phyloP scores from a whole-genome alignment of 2,329 filamentous ascomycete species.

The Alternaria hordeiaustralica region DNA sequence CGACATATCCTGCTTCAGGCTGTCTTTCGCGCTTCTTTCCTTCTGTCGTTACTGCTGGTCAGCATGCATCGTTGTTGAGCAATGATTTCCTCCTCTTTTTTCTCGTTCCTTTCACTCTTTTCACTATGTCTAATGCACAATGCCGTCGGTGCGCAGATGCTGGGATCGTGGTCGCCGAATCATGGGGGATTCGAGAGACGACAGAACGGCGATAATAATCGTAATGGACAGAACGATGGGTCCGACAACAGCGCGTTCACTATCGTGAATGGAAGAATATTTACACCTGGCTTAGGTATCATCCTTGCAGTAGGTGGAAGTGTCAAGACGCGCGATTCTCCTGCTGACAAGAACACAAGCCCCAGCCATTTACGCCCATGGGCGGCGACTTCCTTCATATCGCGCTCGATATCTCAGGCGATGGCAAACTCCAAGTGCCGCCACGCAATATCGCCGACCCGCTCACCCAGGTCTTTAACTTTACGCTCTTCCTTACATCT shows the following conservation, averaged over 20 bases:
- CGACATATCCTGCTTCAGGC: not conserved
- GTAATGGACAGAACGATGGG: constrained; percentile 23
- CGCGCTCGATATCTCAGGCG: constrained; percentile 70
- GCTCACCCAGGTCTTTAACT: constrained; percentile 65
- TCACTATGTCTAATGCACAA: constrained; percentile 26
- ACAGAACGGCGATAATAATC: constrained; percentile 28
- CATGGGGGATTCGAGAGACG: constrained; percentile 13
- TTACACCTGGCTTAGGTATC: constrained; percentile 71
- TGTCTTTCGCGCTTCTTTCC: not conserved
- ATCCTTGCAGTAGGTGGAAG: constrained; percentile 60
- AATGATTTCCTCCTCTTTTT: constrained; percentile 30
- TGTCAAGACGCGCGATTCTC: not conserved
- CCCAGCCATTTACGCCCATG: constrained; percentile 48
- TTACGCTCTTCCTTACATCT: constrained; percentile 72
- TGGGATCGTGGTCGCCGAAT: constrained; percentile 27
- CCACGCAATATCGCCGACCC: constrained; percentile 60
- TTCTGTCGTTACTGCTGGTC: constrained; percentile 24
- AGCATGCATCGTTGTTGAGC: constrained; percentile 40
- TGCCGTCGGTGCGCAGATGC: constrained; percentile 34
- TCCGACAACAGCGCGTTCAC: constrained; percentile 56
- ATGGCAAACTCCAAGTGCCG: constrained; percentile 68
- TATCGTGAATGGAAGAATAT: constrained; percentile 70
- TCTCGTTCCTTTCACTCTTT: constrained; percentile 19
- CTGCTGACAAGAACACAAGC: constrained; percentile 26
- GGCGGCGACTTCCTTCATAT: constrained; percentile 63